phyloP scores from a whole-genome alignment of 768 basidiomycete genomes.

The Gelatoporia subvermispora region DNA sequence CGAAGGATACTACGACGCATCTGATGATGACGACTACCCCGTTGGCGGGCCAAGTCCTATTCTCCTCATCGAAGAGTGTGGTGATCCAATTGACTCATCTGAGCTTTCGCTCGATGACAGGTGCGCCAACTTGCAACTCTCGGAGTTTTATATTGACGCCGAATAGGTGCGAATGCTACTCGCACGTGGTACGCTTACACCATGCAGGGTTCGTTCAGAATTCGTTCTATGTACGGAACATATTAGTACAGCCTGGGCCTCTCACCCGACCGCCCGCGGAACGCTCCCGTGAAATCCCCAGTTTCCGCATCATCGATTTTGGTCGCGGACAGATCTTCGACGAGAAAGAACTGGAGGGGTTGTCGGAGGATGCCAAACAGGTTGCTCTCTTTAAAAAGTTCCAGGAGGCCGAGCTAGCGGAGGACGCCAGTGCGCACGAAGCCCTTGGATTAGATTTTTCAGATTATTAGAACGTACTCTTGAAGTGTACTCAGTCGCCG shows the following conservation, averaged over 20 bases:
- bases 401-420: too few species aligned
- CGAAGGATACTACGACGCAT: constrained; percentile 11
- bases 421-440: too few species aligned
- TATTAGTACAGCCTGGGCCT: constrained; percentile 39
- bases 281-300: constrained; percentile 25
- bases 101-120: constrained; percentile 18
- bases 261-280: constrained; percentile 25
- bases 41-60: constrained; percentile 30
- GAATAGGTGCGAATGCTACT: constrained; percentile 22
- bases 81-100: constrained; percentile 26
- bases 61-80: constrained; percentile 45
- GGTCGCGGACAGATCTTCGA: constrained; percentile 28
- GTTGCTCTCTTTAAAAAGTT: too few species aligned
- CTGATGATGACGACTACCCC: constrained; percentile 7
- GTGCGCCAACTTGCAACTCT: constrained; percentile 2
- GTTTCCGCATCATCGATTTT: constrained; percentile 49
- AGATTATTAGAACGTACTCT: too few species aligned
- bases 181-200: constrained; percentile 38
- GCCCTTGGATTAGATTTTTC: too few species aligned
- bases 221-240: constrained; percentile 39
- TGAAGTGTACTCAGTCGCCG: too few species aligned
- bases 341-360: not conserved
- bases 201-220: constrained; percentile 33
- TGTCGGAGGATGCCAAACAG: too few species aligned
- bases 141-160: not conserved